phyloP scores from a whole-genome alignment of 192 early-diverging fungal genomes.

The Ambispora gerdemannii region DNA sequence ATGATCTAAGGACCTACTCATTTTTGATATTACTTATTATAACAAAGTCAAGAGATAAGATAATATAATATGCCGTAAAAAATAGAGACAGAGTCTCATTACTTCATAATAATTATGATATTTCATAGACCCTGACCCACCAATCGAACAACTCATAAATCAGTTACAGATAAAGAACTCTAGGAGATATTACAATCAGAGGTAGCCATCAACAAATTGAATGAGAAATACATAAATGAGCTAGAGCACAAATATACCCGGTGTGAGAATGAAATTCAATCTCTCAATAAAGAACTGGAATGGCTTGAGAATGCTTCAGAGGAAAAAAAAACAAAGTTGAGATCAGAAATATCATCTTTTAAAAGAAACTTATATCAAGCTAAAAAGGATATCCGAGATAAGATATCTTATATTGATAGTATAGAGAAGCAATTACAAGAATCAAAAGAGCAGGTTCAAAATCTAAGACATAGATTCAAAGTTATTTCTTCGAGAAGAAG shows the following conservation, averaged over 20 bases:
- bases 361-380: conserved; percentile 21
- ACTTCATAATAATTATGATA: too few species aligned
- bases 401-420: conserved; percentile 18
- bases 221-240: too few species aligned
- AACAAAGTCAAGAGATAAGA: conserved; percentile 2
- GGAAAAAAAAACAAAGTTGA: conserved; percentile 17
- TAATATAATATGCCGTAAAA: conserved; percentile 17
- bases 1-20: too few species aligned
- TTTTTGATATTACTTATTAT: too few species aligned
- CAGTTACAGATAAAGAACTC: not conserved
- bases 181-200: not conserved
- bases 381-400: conserved; percentile 13
- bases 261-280: too few species aligned
- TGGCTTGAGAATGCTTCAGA: too few species aligned
- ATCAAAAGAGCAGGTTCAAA: conserved; percentile 10
- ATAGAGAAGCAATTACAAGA: conserved; percentile 23
- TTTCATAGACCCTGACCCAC: conserved; percentile 11
- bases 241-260: conserved; percentile 1
- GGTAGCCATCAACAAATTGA: conserved; percentile 9
- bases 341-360: not conserved
- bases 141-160: conserved; percentile 15
- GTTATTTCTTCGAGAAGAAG: too few species aligned
- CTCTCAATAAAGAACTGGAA: too few species aligned
- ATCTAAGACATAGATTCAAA: too few species aligned
- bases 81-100: too few species aligned